These are phyloP conservation scores for Eimeria necatrix DNA, from an alignment of 169 alveolate species.

Conservation along the genomic window DNA sequence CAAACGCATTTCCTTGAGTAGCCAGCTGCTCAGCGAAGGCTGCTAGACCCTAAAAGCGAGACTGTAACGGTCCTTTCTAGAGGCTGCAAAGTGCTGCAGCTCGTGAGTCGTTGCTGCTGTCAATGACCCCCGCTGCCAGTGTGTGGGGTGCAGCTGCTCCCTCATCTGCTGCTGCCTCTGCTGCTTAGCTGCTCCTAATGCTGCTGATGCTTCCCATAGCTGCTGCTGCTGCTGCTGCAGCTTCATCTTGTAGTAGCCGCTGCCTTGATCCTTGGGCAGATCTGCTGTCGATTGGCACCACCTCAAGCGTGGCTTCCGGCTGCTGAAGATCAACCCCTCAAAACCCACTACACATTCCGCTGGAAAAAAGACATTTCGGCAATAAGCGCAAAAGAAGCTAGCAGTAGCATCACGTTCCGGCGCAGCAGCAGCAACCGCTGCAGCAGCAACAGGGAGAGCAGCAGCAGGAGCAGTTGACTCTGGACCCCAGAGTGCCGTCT, in stretches of 20 bases:
- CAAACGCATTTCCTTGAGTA: no score
- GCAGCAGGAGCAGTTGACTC: neutral
- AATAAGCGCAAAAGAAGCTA: neutral
- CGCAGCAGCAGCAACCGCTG: neutral
- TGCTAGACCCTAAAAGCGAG: no score
- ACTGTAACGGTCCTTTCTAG: no score
- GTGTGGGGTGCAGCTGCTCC: neutral
- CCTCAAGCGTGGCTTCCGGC: no score
- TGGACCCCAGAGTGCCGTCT: no score
- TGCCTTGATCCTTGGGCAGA: neutral
- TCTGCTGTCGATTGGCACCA: no score
- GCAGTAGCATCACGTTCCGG: neutral
- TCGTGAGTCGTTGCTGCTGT: no score
- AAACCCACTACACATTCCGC: no score
- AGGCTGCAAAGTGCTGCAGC: no score
- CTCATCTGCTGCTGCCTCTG: neutral
- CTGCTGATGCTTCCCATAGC: neutral
- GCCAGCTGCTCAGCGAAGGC: no score
- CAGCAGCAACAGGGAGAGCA: neutral
- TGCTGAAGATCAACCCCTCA: no score
- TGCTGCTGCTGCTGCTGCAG: conserved; percentile 5
- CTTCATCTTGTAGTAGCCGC: neutral
- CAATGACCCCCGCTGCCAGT: no score
- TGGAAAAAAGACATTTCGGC: neutral
- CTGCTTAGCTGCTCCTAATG: neutral